Evolutionary conservation across 1,284 basidiomycete genomes (phyloP).

Genomic region (Chiua sp.): DNA sequence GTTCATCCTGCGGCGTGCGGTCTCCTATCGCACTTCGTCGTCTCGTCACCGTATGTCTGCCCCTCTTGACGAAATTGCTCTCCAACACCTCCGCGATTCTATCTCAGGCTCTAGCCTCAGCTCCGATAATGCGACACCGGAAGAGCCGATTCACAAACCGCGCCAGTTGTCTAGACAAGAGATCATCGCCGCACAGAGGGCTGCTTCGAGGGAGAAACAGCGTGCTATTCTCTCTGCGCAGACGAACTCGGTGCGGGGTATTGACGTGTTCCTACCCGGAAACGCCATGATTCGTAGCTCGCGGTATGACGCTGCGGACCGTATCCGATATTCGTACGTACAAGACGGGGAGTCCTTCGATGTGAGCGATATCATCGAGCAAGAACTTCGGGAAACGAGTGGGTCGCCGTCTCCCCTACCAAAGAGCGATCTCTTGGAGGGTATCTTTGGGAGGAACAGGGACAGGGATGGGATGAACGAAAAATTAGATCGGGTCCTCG

Average conservation of each 20-base stretch:
- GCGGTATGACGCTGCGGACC: constrained; percentile 69
- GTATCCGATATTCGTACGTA: constrained; percentile 91
- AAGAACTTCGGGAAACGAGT: constrained; percentile 70
- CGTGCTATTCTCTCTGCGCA: constrained; percentile 86
- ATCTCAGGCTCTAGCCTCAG: constrained; percentile 49
- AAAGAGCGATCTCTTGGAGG: constrained; percentile 69
- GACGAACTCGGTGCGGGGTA: constrained; percentile 81
- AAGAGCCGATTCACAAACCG: constrained; percentile 32
- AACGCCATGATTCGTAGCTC: constrained; percentile 87
- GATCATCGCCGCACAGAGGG: constrained; percentile 92
- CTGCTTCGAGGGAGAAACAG: constrained; percentile 83
- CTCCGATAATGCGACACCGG: constrained; percentile 45
- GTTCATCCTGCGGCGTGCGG: constrained; percentile 85
- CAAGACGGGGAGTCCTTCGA: constrained; percentile 90
- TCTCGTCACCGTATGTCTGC: constrained; percentile 70
- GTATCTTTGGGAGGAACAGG: constrained; percentile 58
- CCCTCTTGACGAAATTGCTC: constrained; percentile 77
- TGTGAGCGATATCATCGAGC: constrained; percentile 91
- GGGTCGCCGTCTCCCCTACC: constrained; percentile 31
- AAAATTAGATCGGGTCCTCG: constrained; percentile 79
- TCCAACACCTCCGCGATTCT: constrained; percentile 73
- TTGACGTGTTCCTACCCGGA: constrained; percentile 86
- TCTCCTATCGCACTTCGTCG: constrained; percentile 69
- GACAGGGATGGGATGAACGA: constrained; percentile 70
- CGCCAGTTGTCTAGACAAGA: constrained; percentile 76